phyloP scores from a whole-genome alignment of 2,329 filamentous ascomycete genomes.

The Exophiala dermatitidis region DNA sequence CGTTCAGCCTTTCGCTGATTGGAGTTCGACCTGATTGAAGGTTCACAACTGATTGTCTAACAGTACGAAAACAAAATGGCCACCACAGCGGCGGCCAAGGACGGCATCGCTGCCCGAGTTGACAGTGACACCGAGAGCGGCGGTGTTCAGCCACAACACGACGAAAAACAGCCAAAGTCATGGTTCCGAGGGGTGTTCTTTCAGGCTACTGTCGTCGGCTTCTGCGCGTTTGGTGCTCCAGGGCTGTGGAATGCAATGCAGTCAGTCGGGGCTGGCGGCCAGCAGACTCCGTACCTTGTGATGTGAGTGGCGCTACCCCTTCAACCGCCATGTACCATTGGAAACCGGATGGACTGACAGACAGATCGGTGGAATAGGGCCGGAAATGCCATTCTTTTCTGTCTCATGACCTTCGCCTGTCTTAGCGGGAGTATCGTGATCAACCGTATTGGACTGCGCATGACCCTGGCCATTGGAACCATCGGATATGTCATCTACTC shows the following conservation, averaged over 20 bases:
- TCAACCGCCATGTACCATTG: no score
- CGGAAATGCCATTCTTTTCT: conserved; percentile 63
- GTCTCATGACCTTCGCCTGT: conserved; percentile 64
- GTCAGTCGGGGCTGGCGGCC: conserved; percentile 61
- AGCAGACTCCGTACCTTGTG: conserved; percentile 55
- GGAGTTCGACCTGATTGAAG: no score
- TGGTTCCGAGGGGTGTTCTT: conserved; percentile 66
- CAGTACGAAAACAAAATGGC: no score
- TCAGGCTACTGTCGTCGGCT: conserved; percentile 62
- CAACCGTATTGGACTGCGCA: conserved; percentile 61
- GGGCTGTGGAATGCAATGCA: conserved; percentile 44
- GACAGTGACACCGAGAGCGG: neutral
- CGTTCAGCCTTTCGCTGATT: no score
- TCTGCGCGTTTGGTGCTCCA: conserved; percentile 46
- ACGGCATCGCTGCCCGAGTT: neutral
- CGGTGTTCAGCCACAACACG: neutral
- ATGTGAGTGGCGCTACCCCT: no score
- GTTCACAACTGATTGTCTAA: no score
- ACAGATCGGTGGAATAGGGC: conserved; percentile 40
- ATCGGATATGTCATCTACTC: conserved; percentile 64
- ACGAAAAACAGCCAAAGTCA: no score
- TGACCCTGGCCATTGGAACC: conserved; percentile 61
- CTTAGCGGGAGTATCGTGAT: conserved; percentile 58
- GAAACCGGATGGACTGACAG: no score
- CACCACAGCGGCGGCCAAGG: neutral